Conservation (phyloP, 2,329 filamentous ascomycete species). For the Gremmenia infestans region DNA sequence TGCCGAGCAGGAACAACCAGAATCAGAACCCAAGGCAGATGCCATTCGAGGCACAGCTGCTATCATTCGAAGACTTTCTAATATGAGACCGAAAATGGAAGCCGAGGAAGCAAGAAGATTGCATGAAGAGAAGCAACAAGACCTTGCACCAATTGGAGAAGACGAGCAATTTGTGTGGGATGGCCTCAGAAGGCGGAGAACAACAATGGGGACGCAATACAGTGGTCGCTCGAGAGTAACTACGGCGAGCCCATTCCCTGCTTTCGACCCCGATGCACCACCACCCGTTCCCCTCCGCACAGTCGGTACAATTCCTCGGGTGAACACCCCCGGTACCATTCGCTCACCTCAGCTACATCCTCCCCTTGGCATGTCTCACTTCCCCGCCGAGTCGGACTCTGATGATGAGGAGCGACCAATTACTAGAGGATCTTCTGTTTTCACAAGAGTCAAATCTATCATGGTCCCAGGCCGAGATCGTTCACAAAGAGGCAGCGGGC, state of each 20-base stretch:
- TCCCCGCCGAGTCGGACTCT: constrained; percentile 64
- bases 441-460: constrained; percentile 36
- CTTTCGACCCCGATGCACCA: constrained; percentile 5
- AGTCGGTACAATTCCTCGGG: neutral
- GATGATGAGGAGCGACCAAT: constrained; percentile 46
- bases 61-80: constrained; percentile 78
- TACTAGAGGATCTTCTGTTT: constrained; percentile 42
- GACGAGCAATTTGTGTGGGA: constrained; percentile 82
- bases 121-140: constrained; percentile 69
- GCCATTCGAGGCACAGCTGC: constrained; percentile 88
- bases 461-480: constrained; percentile 17
- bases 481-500: constrained; percentile 15
- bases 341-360: constrained; percentile 48
- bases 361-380: constrained; percentile 81
- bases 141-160: constrained; percentile 73
- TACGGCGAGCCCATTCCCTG: constrained; percentile 27
- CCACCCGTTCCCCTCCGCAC: constrained; percentile 26
- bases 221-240: constrained; percentile 27
- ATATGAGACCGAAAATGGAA: constrained; percentile 71
- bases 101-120: constrained; percentile 72
- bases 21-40: constrained; percentile 92
- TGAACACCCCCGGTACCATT: neutral
- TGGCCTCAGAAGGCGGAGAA: constrained; percentile 71
- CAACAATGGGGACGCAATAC: constrained; percentile 39
- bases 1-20: constrained; percentile 91